Conservation (phyloP, 2,329 filamentous ascomycete genomes). For the Botrytis fabae region DNA sequence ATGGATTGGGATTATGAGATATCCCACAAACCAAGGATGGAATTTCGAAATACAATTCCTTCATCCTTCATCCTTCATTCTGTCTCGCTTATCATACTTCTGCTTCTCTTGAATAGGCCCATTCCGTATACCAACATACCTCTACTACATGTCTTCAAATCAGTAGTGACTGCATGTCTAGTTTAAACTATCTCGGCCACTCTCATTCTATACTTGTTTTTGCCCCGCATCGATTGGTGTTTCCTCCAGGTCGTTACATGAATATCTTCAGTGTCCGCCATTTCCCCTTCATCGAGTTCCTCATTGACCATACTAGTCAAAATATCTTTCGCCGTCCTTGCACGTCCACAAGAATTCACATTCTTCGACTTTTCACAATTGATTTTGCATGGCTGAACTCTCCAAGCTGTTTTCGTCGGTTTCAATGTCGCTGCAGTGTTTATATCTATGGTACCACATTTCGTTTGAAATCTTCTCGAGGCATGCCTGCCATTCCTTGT, state of each 20-base stretch:
- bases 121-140: no score
- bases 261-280: neutral
- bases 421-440: neutral
- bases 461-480: neutral
- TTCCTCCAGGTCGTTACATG: neutral
- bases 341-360: neutral
- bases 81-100: no score
- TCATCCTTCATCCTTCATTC: no score
- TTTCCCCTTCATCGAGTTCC: neutral
- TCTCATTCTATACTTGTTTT: neutral
- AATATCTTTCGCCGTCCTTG: neutral
- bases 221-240: neutral
- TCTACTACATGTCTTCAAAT: no score
- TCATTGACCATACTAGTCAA: neutral
- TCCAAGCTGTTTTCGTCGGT: neutral
- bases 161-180: no score
- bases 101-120: no score
- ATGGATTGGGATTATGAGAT: no score
- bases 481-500: neutral
- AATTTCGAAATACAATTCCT: no score
- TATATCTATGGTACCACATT: neutral
- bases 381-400: no score
- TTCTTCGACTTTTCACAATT: no score
- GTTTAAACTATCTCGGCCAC: neutral
- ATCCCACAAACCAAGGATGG: no score